A percentile compares a stretch with the other conserved stretches of the same genome.
Evolutionary conservation across 306 rosid species (phyloP).

Genomic region (Canavalia gladiata): DNA sequence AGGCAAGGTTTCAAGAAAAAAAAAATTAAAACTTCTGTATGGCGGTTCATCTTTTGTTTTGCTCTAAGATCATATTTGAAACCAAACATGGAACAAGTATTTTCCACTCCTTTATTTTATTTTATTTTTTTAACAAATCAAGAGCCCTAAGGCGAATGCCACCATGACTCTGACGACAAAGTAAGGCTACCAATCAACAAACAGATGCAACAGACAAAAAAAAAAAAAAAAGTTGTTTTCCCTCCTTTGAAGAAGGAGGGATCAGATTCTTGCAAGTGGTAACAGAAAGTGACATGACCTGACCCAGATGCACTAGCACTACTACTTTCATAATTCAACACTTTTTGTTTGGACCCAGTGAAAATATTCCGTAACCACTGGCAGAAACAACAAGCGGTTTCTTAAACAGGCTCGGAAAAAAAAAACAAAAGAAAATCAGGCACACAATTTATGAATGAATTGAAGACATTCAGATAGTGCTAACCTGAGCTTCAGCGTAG

Average conservation of each 20-base stretch:
- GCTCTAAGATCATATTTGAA: neutral
- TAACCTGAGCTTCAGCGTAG: constrained; percentile 97
- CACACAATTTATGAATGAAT: neutral
- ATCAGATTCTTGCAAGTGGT: constrained; percentile 38
- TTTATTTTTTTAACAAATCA: neutral
- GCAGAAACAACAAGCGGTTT: neutral
- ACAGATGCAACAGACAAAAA: neutral
- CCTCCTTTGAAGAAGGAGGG: neutral
- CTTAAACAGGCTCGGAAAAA: neutral
- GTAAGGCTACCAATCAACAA: constrained; percentile 14
- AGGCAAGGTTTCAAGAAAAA: neutral
- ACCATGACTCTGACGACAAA: neutral
- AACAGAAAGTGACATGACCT: constrained; percentile 3
- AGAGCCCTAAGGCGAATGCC: neutral
- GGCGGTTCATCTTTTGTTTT: neutral
- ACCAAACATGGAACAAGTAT: neutral
- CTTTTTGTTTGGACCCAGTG: neutral
- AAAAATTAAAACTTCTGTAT: neutral
- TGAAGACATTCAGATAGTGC: constrained; percentile 12
- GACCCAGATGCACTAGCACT: constrained; percentile 17
- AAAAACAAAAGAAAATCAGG: neutral
- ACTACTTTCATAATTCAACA: neutral
- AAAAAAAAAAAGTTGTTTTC: neutral
- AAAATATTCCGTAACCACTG: neutral
- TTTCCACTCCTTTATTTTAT: neutral